Evolutionary conservation across 176 grass and related monocot species (phyloP), one percentile per base, ranked within the genome.

Genomic region (Bromus sterilis): DNA sequence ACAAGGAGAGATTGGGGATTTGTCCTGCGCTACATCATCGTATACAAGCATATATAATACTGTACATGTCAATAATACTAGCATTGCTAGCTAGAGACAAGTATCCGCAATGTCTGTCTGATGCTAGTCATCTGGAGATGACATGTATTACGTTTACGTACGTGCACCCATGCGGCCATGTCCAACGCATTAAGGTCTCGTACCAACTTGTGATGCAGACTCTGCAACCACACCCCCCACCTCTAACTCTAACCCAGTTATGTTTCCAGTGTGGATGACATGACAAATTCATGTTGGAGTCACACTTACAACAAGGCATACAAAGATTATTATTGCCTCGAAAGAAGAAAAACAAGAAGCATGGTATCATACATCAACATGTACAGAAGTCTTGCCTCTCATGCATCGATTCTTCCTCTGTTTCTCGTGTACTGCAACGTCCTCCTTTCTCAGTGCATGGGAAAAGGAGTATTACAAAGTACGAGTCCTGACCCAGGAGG

Each of bases 241-340:
- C 48, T 58, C 72, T 76, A 26, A 4, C 30, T 35, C 66, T 74
- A 80, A 28, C 34, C 25, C 44, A 14, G 13, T 28, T 36, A 4
- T 68, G 78, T 81, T 87, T 67, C 48, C 71, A 37, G 16, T 48
- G 29, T 30, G 39, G 48, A 49, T 59, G 71, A 76, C 78, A 80
- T 4, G n/a, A 58, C 29, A 76, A 49, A 87, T 61, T 67, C 61
- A 8, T 57, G 70, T 7, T 49, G 31, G 56, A 24, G 23, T 21
- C 24, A 68, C 32, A 39, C 16, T 42, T 42, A 41, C 7, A 15
- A 53, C 9, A 79, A 3, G 30, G 25, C 68, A 24, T 70, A 0
- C 0, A 8, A 64, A 0, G 41, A 70, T 23, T 34, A 14, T 9
- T 26, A n/a, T 7, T 4, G 11, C 36, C 66, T 25, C 35, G 11